Percentiles rank a stretch among this genome's conserved stretches.
These are phyloP conservation scores for Huntiella abstrusa DNA, from an alignment of 2,329 filamentous ascomycete species.

Conservation along the genomic window DNA sequence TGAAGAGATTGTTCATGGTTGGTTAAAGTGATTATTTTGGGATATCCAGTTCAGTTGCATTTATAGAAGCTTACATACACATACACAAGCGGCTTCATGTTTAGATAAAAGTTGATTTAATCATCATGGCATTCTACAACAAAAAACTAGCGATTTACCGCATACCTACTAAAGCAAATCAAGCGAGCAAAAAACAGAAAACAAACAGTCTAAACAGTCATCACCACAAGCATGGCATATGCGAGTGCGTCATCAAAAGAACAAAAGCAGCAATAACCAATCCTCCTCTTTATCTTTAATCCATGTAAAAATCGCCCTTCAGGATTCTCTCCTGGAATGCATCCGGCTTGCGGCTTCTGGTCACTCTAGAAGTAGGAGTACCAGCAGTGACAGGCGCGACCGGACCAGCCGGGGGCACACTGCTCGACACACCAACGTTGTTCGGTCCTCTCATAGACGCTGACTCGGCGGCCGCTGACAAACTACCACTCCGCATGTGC, in stretches of 20 bases:
- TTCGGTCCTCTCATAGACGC: constrained; percentile 22
- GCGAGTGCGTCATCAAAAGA: too few relatives aligned
- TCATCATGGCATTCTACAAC: too few relatives aligned
- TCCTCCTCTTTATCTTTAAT: constrained; percentile 29
- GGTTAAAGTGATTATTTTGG: not conserved
- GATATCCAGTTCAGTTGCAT: not conserved
- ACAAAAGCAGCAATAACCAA: too few relatives aligned
- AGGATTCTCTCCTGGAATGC: constrained; percentile 92
- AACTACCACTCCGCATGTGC: not conserved
- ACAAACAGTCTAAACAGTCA: too few relatives aligned
- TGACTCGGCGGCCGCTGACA: not conserved
- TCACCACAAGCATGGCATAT: too few relatives aligned
- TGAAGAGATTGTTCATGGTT: constrained; percentile 11
- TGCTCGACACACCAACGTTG: constrained; percentile 28
- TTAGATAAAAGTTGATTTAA: too few relatives aligned
- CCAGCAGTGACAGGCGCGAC: constrained; percentile 14
- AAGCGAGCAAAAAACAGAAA: not conserved
- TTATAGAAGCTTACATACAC: not conserved
- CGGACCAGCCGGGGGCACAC: constrained; percentile 17
- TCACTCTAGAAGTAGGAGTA: constrained; percentile 33
- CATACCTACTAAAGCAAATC: not conserved
- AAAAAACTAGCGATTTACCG: not conserved
- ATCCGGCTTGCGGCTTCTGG: constrained; percentile 50
- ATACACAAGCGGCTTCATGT: not conserved
- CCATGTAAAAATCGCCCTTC: constrained; percentile 97